A percentile compares a stretch with the other conserved stretches of the same genome.
These are phyloP conservation scores for Sugiyamaella sp. DNA, from an alignment of 1,139 yeast species.

Conservation along the genomic window DNA sequence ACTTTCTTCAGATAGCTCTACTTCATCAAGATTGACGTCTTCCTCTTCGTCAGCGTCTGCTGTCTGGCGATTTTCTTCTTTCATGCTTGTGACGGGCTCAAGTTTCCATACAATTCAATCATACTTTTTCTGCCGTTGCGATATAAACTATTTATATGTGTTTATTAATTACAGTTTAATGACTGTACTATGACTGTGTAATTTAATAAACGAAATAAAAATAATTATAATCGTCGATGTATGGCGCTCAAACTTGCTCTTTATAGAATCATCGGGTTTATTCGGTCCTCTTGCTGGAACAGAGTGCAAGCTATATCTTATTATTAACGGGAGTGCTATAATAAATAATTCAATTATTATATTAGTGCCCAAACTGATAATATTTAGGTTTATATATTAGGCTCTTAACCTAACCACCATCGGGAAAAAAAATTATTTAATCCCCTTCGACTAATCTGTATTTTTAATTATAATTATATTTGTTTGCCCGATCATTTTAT, in stretches of 20 bases:
- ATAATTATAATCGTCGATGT: constrained; percentile 1
- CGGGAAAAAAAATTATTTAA: background rate
- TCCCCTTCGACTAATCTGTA: no score
- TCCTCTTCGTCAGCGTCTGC: constrained; percentile 21
- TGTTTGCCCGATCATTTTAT: background rate
- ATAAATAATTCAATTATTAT: background rate
- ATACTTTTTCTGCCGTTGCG: background rate
- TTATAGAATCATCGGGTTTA: background rate
- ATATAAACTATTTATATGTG: background rate
- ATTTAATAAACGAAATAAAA: background rate
- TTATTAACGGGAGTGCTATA: background rate
- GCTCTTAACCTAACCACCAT: background rate
- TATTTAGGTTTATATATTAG: background rate
- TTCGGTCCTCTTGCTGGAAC: background rate
- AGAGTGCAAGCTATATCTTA: background rate
- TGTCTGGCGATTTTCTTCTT: background rate
- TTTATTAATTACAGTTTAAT: background rate
- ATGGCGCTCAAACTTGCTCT: background rate
- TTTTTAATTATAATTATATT: no score
- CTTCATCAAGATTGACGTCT: constrained; percentile 4
- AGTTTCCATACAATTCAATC: background rate
- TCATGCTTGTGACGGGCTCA: background rate
- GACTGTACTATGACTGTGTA: background rate
- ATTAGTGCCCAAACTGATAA: background rate
- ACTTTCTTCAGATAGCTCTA: constrained; percentile 1